These are phyloP conservation scores for Hibiscus mutabilis DNA, from an alignment of 345 rosid species.

Conservation along the genomic window DNA sequence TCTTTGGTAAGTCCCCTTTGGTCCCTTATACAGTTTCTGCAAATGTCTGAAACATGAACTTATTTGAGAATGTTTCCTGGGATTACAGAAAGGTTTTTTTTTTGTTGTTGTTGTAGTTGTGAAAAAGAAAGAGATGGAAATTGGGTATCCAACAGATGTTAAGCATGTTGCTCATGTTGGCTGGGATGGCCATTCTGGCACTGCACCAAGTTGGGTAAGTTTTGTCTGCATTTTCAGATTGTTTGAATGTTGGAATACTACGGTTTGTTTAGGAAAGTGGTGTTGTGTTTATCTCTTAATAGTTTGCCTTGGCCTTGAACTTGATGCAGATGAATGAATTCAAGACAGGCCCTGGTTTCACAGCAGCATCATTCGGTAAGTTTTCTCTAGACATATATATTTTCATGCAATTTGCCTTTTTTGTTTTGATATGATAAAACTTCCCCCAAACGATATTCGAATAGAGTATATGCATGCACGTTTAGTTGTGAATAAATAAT, in stretches of 20 bases:
- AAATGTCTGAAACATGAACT: no score
- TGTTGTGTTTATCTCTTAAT: background rate
- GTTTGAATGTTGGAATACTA: background rate
- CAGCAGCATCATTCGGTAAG: slow-evolving; percentile 52
- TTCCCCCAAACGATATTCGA: no score
- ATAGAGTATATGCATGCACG: background rate
- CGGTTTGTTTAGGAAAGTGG: background rate
- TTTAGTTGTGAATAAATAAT: background rate
- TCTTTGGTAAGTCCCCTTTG: slow-evolving; percentile 48
- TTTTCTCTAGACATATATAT: slow-evolving; percentile 17
- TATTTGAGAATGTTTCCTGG: background rate
- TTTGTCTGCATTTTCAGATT: background rate
- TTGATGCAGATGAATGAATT: slow-evolving; percentile 75
- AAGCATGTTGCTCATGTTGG: slow-evolving; percentile 93
- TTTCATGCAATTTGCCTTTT: background rate
- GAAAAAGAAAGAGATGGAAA: slow-evolving; percentile 76
- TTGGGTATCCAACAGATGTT: slow-evolving; percentile 93
- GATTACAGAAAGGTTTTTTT: background rate
- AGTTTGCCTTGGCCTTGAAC: background rate
- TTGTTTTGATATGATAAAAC: no score
- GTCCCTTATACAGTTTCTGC: background rate
- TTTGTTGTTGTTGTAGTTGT: slow-evolving; percentile 35
- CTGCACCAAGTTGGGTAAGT: slow-evolving; percentile 86
- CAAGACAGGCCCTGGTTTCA: slow-evolving; percentile 57
- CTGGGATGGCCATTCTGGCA: slow-evolving; percentile 68